A percentile compares a stretch with the other conserved stretches of the same genome.
phyloP scores from a whole-genome alignment of 192 early-diverging fungal species.

The Dissophora ornata region DNA sequence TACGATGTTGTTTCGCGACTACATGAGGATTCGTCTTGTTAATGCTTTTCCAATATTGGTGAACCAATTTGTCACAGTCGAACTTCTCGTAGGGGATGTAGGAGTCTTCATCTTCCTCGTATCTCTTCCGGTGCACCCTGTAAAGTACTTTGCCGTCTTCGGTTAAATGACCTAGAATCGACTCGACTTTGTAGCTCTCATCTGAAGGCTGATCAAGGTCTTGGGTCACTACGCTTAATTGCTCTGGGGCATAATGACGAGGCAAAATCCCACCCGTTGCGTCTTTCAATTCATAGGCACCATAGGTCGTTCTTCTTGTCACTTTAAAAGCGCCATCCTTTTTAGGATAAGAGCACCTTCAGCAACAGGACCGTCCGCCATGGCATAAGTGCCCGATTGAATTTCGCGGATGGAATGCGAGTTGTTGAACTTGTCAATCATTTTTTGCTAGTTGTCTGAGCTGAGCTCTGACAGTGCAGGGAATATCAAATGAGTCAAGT shows the following conservation, averaged over 20 bases:
- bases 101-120: too few species aligned
- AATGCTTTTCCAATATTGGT: too few species aligned
- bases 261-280: neutral
- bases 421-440: constrained; percentile 6
- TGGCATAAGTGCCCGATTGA: neutral
- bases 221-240: neutral
- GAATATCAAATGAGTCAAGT: constrained; percentile 11
- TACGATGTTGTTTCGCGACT: too few species aligned
- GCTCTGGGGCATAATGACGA: constrained; percentile 7
- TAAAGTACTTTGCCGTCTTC: too few species aligned
- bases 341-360: constrained; percentile 5
- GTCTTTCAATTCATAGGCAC: constrained; percentile 8
- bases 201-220: neutral
- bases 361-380: constrained; percentile 1
- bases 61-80: too few species aligned
- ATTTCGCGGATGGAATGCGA: constrained; percentile 1
- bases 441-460: neutral
- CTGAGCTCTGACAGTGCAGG: constrained; percentile 12
- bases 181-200: constrained; percentile 3
- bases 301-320: neutral
- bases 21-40: too few species aligned
- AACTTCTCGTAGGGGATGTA: too few species aligned
- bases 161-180: constrained; percentile 8
- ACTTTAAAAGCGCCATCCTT: constrained; percentile 12
- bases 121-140: too few species aligned